Evolutionary conservation across 306 rosid species (phyloP).

Genomic region (Cucumis cinereus): DNA sequence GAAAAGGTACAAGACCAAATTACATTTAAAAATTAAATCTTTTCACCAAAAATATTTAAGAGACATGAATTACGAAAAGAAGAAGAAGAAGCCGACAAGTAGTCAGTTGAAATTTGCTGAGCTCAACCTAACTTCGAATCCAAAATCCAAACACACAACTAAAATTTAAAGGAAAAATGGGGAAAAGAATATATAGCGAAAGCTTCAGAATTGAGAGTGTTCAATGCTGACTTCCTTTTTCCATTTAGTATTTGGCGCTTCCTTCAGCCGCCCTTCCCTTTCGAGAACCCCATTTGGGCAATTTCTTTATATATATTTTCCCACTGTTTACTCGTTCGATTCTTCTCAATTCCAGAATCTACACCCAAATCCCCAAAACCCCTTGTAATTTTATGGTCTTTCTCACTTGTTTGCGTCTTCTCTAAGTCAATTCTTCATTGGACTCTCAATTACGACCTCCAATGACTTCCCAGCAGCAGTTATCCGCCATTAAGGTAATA

Average conservation of each 20-base stretch:
- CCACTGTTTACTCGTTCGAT: not conserved
- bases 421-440: not conserved
- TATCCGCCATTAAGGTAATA: constrained; percentile 39
- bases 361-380: not conserved
- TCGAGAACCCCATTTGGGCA: not conserved
- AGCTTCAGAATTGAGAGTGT: not conserved
- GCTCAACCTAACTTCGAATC: not conserved
- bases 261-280: constrained; percentile 7
- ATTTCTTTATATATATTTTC: constrained; percentile 1
- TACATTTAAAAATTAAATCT: too few relatives aligned
- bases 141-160: not conserved
- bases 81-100: not conserved
- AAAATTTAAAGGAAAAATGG: not conserved
- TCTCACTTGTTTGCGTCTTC: constrained; percentile 6
- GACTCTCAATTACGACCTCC: constrained; percentile 5
- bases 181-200: not conserved
- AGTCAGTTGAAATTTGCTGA: not conserved
- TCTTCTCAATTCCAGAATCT: not conserved
- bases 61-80: not conserved
- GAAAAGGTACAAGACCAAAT: too few relatives aligned
- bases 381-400: constrained; percentile 1
- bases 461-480: constrained; percentile 53
- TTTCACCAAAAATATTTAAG: not conserved
- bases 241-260: constrained; percentile 11
- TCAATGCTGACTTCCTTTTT: constrained; percentile 1